Conservation (phyloP, 2,329 filamentous ascomycete species). For the Rutstroemia sydowiana region DNA sequence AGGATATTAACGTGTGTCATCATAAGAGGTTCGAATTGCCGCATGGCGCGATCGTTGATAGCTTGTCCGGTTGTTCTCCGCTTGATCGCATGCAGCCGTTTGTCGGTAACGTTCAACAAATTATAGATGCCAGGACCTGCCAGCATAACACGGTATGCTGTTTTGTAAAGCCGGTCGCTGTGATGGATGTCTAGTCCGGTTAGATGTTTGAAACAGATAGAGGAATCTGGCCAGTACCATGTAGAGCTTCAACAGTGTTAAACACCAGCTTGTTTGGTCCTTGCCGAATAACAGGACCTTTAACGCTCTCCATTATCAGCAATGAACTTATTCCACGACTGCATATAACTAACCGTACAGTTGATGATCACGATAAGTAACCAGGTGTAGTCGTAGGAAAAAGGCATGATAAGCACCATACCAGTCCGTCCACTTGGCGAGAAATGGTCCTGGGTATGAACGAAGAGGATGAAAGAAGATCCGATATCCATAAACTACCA, state of each 20-base stretch:
- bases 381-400: not conserved
- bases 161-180: not conserved
- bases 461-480: slow-evolving; percentile 48
- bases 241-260: not conserved
- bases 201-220: not conserved
- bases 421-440: slow-evolving; percentile 63
- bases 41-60: not conserved
- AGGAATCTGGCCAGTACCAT: not conserved
- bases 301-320: too few species aligned
- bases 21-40: not conserved
- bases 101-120: not conserved
- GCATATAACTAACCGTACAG: not conserved
- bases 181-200: not conserved
- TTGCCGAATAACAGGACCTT: not conserved
- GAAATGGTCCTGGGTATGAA: slow-evolving; percentile 63
- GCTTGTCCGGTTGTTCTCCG: not conserved
- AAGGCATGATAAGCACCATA: slow-evolving; percentile 29
- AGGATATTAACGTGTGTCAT: not conserved
- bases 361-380: not conserved
- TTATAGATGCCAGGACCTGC: not conserved
- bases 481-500: too few species aligned
- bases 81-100: not conserved
- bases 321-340: slow-evolving; percentile 13
- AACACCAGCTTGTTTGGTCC: not conserved
- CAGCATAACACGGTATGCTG: not conserved